phyloP scores from a whole-genome alignment of 441 rosid genomes.

The Syzygium malaccense region DNA sequence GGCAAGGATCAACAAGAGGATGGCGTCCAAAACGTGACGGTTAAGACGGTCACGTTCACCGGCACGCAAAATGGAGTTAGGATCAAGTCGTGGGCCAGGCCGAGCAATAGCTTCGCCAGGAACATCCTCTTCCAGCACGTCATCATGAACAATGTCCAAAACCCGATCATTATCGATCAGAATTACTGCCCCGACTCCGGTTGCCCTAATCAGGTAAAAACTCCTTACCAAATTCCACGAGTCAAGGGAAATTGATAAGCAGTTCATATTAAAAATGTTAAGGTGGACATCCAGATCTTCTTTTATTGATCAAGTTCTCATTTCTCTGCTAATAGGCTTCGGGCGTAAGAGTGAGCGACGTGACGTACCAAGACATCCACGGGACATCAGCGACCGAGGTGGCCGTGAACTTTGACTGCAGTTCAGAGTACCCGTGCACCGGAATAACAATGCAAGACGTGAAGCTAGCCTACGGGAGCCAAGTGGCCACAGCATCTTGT shows the following conservation, averaged over 20 bases:
- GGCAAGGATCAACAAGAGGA: constrained; percentile 33
- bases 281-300: background rate
- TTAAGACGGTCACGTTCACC: constrained; percentile 30
- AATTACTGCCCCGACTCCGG: constrained; percentile 11
- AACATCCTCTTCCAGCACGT: constrained; percentile 40
- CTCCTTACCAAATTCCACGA: background rate
- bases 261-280: background rate
- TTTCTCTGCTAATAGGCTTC: background rate
- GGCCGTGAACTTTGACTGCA: background rate
- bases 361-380: background rate
- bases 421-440: background rate
- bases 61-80: constrained; percentile 61
- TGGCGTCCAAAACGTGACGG: constrained; percentile 63
- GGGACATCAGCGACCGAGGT: background rate
- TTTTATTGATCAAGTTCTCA: background rate
- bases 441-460: background rate
- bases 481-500: background rate
- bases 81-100: constrained; percentile 62
- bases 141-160: constrained; percentile 47
- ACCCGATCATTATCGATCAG: constrained; percentile 62
- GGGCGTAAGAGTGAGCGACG: background rate
- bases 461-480: background rate
- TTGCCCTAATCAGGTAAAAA: background rate
- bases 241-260: background rate
- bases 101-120: constrained; percentile 42